phyloP scores from a whole-genome alignment of 2,329 filamentous ascomycete species.

The Ophiocordyceps sinensis region DNA sequence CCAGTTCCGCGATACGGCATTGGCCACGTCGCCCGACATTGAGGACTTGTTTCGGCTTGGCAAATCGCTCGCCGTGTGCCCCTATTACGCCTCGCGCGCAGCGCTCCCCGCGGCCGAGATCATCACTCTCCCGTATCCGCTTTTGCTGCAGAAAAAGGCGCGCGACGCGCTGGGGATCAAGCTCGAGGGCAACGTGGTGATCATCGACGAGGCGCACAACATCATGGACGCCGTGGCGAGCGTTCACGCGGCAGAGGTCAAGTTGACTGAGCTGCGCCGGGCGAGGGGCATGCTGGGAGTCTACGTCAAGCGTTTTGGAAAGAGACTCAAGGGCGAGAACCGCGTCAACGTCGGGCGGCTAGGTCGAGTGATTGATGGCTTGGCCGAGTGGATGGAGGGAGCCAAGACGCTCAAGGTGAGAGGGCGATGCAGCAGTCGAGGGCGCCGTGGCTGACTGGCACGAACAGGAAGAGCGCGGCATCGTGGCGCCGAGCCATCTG shows the following conservation, averaged over 20 bases:
- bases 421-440: neutral
- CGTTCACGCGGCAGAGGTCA: constrained; percentile 70
- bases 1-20: constrained; percentile 69
- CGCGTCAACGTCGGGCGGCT: constrained; percentile 82
- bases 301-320: constrained; percentile 80
- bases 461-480: constrained; percentile 38
- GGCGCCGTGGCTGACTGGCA: neutral
- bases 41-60: constrained; percentile 76
- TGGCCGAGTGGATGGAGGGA: constrained; percentile 52
- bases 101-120: constrained; percentile 79
- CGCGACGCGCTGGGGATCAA: constrained; percentile 78
- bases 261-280: constrained; percentile 55
- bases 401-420: constrained; percentile 30
- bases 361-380: constrained; percentile 66
- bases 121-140: constrained; percentile 79
- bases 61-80: constrained; percentile 67
- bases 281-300: constrained; percentile 62
- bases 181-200: constrained; percentile 76
- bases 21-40: constrained; percentile 82
- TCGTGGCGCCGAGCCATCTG: constrained; percentile 56
- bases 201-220: constrained; percentile 96
- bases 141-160: constrained; percentile 75
- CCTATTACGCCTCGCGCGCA: constrained; percentile 87
- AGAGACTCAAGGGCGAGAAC: constrained; percentile 79
- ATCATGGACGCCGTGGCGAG: constrained; percentile 87